Conservation (phyloP, 495 filamentous ascomycete species). For the Pyrenula aspistea region DNA sequence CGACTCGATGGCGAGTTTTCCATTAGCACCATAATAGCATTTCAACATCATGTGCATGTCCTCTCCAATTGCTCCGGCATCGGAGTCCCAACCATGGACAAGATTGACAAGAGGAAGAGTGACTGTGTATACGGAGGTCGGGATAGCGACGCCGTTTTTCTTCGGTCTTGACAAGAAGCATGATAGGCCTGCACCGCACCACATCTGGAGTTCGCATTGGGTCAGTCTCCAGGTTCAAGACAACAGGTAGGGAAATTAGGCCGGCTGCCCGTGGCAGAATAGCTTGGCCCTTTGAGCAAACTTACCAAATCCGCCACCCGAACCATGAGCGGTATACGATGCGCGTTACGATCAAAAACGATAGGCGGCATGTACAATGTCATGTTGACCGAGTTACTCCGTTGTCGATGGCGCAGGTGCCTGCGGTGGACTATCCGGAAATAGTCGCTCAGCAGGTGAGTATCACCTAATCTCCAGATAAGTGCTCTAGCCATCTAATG, state of each 20-base stretch:
- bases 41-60: slow-evolving; percentile 67
- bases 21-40: slow-evolving; percentile 59
- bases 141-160: slow-evolving; percentile 42
- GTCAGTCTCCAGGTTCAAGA: background rate
- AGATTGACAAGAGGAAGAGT: slow-evolving; percentile 47
- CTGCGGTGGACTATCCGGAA: slow-evolving; percentile 48
- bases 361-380: slow-evolving; percentile 53
- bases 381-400: slow-evolving; percentile 36
- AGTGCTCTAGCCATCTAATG: slow-evolving; percentile 1
- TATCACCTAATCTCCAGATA: slow-evolving; percentile 34
- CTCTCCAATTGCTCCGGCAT: slow-evolving; percentile 55
- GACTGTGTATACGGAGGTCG: slow-evolving; percentile 59
- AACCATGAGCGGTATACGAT: slow-evolving; percentile 51
- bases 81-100: slow-evolving; percentile 56
- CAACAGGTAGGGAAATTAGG: too few relatives aligned
- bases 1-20: slow-evolving; percentile 37
- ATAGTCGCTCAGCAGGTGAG: slow-evolving; percentile 52
- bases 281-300: too few relatives aligned
- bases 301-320: slow-evolving; percentile 50
- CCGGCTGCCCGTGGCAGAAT: too few relatives aligned
- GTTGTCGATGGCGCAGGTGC: slow-evolving; percentile 37
- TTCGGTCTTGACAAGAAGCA: slow-evolving; percentile 39
- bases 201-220: slow-evolving; percentile 9
- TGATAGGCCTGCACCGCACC: slow-evolving; percentile 54
- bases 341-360: slow-evolving; percentile 59